These are phyloP conservation scores for Ampelocalamus luodianensis DNA, from an alignment of 176 grass and related monocot species.

Conservation along the genomic window DNA sequence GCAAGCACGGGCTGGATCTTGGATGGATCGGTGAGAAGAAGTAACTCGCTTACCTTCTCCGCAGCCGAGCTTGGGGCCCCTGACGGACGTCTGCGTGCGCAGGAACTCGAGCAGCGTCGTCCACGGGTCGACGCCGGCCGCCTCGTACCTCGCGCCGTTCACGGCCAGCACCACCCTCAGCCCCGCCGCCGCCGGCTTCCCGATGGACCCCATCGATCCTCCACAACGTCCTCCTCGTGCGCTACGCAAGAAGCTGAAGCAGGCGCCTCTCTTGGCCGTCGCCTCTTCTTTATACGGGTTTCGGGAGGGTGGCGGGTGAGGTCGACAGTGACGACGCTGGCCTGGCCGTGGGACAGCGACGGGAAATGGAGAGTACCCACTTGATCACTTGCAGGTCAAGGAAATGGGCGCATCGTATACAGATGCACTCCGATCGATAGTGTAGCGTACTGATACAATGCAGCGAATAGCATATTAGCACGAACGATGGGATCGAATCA, in stretches of 20 bases:
- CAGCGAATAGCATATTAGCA: not conserved
- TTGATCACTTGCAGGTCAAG: not conserved
- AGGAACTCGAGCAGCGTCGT: constrained; percentile 83
- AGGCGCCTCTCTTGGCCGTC: not conserved
- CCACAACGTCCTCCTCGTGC: not conserved
- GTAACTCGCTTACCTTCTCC: constrained; percentile 53
- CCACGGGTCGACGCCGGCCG: constrained; percentile 53
- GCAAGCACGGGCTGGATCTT: not conserved
- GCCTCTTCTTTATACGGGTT: not conserved
- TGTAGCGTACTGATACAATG: not conserved
- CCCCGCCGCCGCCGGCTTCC: not conserved
- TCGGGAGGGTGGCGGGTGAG: not conserved
- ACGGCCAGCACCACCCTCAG: constrained; percentile 59
- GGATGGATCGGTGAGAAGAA: not conserved
- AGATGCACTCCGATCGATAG: not conserved
- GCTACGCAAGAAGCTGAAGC: not conserved
- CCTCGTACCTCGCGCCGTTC: constrained; percentile 69
- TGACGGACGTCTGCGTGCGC: constrained; percentile 57
- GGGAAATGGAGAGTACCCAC: not conserved
- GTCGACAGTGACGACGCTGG: not conserved
- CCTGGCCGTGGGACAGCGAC: not conserved
- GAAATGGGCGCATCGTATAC: not conserved
- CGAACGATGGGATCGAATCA: not conserved
- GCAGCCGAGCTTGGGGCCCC: constrained; percentile 84
- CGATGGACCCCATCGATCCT: constrained; percentile 10